Evolutionary conservation across 2,329 filamentous ascomycete genomes (phyloP).

Genomic region (Ceratocystiopsis sp.): DNA sequence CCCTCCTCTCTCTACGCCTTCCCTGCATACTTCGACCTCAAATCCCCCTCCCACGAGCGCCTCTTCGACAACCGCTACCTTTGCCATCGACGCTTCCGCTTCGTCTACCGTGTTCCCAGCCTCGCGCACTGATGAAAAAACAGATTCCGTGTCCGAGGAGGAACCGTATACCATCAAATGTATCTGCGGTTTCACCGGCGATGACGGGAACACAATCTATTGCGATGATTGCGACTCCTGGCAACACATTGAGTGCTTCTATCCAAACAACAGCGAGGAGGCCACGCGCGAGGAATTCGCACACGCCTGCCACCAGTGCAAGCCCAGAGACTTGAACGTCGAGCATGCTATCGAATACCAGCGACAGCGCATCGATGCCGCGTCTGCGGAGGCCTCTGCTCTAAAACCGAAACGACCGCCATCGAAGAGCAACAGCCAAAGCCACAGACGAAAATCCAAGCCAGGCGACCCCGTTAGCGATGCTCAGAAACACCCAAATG

Average conservation of each 20-base stretch:
- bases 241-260: conserved; percentile 98
- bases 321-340: conserved; percentile 56
- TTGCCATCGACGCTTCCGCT: neutral
- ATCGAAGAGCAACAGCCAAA: conserved; percentile 47
- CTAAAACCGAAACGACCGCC: conserved; percentile 59
- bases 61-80: neutral
- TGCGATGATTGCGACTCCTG: conserved; percentile 93
- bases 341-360: conserved; percentile 62
- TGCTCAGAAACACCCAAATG: no score
- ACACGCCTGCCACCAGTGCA: conserved; percentile 82
- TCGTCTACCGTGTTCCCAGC: neutral
- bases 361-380: conserved; percentile 33
- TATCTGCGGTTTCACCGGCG: conserved; percentile 83
- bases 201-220: conserved; percentile 94
- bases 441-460: conserved; percentile 73
- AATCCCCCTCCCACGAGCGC: no score
- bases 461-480: conserved; percentile 34
- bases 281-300: conserved; percentile 54
- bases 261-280: conserved; percentile 54
- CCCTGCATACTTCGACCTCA: no score
- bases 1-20: neutral
- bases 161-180: conserved; percentile 94
- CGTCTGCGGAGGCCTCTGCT: conserved; percentile 25
- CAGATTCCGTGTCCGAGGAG: conserved; percentile 46
- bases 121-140: conserved; percentile 24